Conservation (phyloP, 1,284 basidiomycete genomes). For the Leccinum fallax region DNA sequence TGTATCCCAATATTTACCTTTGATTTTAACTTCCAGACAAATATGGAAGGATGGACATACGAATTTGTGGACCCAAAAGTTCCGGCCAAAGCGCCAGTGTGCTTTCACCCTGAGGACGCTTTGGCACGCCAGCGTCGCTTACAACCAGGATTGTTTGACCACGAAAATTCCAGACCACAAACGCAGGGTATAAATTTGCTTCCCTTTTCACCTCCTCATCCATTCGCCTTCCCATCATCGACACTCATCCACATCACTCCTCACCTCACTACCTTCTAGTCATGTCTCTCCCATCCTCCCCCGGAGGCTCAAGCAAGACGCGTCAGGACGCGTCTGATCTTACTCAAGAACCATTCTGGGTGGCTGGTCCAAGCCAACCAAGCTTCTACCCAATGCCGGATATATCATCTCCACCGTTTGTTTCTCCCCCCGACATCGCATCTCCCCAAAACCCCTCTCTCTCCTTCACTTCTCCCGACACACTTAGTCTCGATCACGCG, state of each 20-base stretch:
- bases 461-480: too few species aligned
- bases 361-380: not conserved
- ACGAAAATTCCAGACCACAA: not conserved
- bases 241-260: not conserved
- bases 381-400: not conserved
- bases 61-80: too few species aligned
- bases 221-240: not conserved
- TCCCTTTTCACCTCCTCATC: not conserved
- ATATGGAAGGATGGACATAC: too few species aligned
- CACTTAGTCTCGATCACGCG: too few species aligned
- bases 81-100: conserved; percentile 3
- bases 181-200: conserved; percentile 2
- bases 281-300: conserved; percentile 1
- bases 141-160: not conserved
- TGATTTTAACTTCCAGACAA: too few species aligned
- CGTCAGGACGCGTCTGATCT: not conserved
- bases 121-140: not conserved
- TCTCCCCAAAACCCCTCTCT: too few species aligned
- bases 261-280: not conserved
- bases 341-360: not conserved
- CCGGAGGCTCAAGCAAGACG: not conserved
- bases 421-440: not conserved
- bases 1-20: too few species aligned
- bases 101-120: conserved; percentile 3
- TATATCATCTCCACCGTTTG: not conserved